Evolutionary conservation across 768 basidiomycete species (phyloP), one percentile per base, ranked within the genome.

Genomic region (Leucogyrophana mollusca): DNA sequence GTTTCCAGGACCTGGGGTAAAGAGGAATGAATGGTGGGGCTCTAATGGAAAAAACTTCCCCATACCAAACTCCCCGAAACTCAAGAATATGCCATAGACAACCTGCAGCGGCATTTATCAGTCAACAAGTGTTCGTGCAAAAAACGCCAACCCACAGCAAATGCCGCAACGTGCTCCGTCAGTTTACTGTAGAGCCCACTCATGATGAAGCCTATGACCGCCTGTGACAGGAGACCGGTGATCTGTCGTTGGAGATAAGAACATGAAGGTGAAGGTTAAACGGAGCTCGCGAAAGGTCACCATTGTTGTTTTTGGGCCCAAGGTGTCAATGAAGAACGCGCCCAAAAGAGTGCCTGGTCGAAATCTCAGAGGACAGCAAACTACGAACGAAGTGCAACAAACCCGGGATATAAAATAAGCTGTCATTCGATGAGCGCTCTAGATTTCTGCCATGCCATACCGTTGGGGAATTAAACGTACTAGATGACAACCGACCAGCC

Each of bases 401-500:
- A 58, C 83, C 83, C 52, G 79, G 85, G n/a, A 87, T 74, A 56
- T 87, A 84, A 64, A 83, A 83, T 58, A 77, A 64, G 61, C 79
- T 80, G 49, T 22, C 45, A 30, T 18, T 20, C 13, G 38, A 30
- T 30, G 27, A 30, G 27, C 27, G 7, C 13, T 30, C 27, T 30
- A 13, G 27, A n/a, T n/a, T n/a, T n/a, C n/a, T n/a, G n/a, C n/a
- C n/a, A n/a, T n/a, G 27, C 27, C 7, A 13, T 30, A 13, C 7
- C 6, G 6, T 6, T 30, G 27, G 13, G 13, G 13, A 13, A 30
- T 30, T 13, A 25, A 10, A 54, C 78, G 35, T 62, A 89, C 89
- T 89, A 87, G 70, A 92, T 86, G 22, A 94, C 81, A 34, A 87
- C 83, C 52, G 77, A 80, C 93, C 91, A 94, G 14, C 91, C 91